phyloP scores from a whole-genome alignment of 352 stramenopile genomes.

The Phytophthora sansomeana region DNA sequence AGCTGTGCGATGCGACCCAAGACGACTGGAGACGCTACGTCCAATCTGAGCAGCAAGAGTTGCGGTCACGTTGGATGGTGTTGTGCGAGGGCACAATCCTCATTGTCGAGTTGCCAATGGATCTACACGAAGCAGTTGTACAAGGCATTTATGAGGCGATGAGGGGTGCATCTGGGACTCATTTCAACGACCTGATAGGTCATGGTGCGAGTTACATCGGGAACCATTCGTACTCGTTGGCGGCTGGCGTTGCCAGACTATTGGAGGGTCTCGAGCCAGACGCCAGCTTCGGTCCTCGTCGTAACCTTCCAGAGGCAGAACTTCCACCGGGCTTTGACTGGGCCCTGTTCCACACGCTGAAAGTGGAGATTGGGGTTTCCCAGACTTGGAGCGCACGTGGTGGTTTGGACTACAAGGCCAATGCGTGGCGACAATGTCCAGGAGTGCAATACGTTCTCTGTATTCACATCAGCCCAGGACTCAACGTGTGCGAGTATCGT shows the following conservation, averaged over 20 bases:
- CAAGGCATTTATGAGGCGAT: background rate
- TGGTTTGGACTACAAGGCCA: constrained; percentile 2
- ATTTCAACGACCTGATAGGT: background rate
- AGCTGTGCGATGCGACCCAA: background rate
- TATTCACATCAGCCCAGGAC: background rate
- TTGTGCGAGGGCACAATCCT: background rate
- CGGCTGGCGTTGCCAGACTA: background rate
- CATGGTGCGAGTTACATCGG: constrained; percentile 2
- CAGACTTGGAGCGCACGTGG: background rate
- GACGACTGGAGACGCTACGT: background rate
- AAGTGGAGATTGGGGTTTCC: constrained; percentile 6
- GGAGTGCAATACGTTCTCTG: constrained; percentile 7
- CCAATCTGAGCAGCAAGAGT: background rate
- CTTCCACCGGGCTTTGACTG: background rate
- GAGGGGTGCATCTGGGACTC: constrained; percentile 1
- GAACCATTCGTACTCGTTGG: background rate
- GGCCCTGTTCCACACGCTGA: constrained; percentile 1
- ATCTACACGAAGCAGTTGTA: background rate
- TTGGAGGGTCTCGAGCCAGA: background rate
- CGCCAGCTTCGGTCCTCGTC: constrained; percentile 5
- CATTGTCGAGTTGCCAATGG: background rate
- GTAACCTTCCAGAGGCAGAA: background rate
- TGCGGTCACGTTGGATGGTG: background rate
- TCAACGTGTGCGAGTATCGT: background rate
- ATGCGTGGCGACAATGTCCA: constrained; percentile 10